phyloP scores from a whole-genome alignment of 2,329 filamentous ascomycete species.

The Calycina herbarum region DNA sequence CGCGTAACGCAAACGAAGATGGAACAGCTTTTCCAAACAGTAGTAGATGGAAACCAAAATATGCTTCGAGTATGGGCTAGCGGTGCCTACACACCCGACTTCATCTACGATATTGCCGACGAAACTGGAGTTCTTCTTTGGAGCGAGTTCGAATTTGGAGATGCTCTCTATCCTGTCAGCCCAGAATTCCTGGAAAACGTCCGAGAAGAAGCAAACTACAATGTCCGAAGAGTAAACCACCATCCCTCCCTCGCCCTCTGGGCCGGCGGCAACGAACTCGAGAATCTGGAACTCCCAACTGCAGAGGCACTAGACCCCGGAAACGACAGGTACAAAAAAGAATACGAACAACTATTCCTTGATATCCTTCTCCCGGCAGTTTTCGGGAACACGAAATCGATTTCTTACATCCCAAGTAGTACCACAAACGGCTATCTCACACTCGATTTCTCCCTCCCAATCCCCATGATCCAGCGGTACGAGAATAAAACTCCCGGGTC shows the following conservation, averaged over 20 bases:
- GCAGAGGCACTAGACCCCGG: slow-evolving; percentile 35
- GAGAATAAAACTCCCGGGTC: slow-evolving; percentile 51
- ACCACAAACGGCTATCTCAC: slow-evolving; percentile 59
- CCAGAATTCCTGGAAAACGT: slow-evolving; percentile 56
- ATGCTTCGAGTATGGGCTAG: slow-evolving; percentile 64
- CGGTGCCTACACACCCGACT: slow-evolving; percentile 60
- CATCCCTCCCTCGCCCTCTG: slow-evolving; percentile 57
- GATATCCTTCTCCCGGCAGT: slow-evolving; percentile 54
- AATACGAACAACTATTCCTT: slow-evolving; percentile 61
- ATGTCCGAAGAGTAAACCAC: slow-evolving; percentile 61
- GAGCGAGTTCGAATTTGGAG: slow-evolving; percentile 64
- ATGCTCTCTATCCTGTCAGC: slow-evolving; percentile 58
- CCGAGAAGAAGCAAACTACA: slow-evolving; percentile 56
- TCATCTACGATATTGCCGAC: slow-evolving; percentile 63
- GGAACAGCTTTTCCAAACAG: slow-evolving; percentile 52
- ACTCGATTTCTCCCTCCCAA: slow-evolving; percentile 52
- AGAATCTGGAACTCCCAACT: slow-evolving; percentile 50
- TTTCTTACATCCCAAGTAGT: slow-evolving; percentile 60
- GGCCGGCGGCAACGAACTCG: slow-evolving; percentile 61
- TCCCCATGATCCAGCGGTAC: slow-evolving; percentile 58
- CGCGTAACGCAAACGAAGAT: slow-evolving; percentile 55
- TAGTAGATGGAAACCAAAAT: slow-evolving; percentile 60
- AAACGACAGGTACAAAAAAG: slow-evolving; percentile 28
- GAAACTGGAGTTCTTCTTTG: slow-evolving; percentile 60
- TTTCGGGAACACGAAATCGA: slow-evolving; percentile 58